These are phyloP conservation scores for Neonothopanus nambi DNA, from an alignment of 1,284 basidiomycete genomes.

Conservation along the genomic window DNA sequence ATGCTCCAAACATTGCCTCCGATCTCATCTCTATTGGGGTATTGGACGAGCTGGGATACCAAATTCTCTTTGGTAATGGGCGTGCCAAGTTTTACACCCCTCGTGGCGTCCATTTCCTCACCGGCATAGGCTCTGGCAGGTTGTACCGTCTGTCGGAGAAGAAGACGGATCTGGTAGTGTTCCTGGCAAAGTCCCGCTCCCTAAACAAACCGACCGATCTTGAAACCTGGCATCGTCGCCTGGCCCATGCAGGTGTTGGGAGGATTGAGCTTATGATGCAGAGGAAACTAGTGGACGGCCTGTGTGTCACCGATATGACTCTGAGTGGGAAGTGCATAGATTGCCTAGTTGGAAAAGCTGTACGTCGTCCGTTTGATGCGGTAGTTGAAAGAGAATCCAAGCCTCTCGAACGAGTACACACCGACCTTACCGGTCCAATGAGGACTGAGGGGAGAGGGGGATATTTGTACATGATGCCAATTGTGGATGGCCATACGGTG, in stretches of 20 bases:
- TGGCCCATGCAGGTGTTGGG: constrained; percentile 2
- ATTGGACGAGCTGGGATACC: not conserved
- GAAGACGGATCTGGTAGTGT: not conserved
- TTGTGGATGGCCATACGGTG: constrained; percentile 15
- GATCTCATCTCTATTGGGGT: constrained; percentile 2
- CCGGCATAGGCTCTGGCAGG: not conserved
- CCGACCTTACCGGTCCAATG: constrained; percentile 14
- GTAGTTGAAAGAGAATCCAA: not conserved
- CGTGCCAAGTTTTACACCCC: constrained; percentile 5
- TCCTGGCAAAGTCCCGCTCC: not conserved
- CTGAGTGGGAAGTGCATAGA: not conserved
- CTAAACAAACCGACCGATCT: not conserved
- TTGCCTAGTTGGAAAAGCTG: constrained; percentile 8
- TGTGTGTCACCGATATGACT: not conserved
- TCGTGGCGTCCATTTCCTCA: not conserved
- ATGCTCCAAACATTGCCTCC: not conserved
- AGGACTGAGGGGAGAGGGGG: constrained; percentile 7
- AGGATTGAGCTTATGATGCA: not conserved
- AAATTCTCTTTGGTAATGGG: not conserved
- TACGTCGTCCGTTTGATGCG: constrained; percentile 5
- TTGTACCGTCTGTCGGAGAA: constrained; percentile 1
- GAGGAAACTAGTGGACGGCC: constrained; percentile 8
- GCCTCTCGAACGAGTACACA: constrained; percentile 4
- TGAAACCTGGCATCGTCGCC: not conserved
- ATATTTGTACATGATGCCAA: constrained; percentile 17